Conservation (phyloP, 768 basidiomycete species). For the Leccinum fibrillosum region DNA sequence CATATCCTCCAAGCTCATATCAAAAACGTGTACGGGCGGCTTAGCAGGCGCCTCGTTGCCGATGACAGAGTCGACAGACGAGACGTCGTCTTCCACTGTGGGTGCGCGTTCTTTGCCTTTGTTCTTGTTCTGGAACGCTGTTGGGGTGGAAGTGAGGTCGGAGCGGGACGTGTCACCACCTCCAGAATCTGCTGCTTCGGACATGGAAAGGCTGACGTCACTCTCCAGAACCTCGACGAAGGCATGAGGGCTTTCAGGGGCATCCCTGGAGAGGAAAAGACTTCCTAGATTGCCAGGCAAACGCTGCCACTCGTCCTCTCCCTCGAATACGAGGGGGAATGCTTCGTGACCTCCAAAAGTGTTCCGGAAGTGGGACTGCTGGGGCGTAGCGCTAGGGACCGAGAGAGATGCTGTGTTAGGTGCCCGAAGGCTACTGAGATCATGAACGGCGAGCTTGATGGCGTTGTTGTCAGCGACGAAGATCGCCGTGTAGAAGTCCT, state of each 20-base stretch:
- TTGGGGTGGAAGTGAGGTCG: constrained; percentile 17
- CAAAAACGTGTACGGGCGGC: constrained; percentile 59
- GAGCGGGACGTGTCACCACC: constrained; percentile 32
- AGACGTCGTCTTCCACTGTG: constrained; percentile 32
- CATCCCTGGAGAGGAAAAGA: constrained; percentile 35
- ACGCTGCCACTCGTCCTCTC: constrained; percentile 65
- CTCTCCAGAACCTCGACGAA: constrained; percentile 58
- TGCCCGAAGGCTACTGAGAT: constrained; percentile 43
- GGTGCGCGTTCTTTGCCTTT: constrained; percentile 40
- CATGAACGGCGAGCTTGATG: constrained; percentile 62
- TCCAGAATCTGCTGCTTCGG: constrained; percentile 30
- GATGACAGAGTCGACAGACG: constrained; percentile 42
- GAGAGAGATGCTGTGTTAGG: constrained; percentile 30
- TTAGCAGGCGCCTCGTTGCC: constrained; percentile 47
- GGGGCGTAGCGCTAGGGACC: constrained; percentile 32
- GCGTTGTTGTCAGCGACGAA: constrained; percentile 18
- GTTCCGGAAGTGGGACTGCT: constrained; percentile 48
- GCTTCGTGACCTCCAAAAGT: constrained; percentile 53
- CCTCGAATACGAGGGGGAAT: constrained; percentile 43
- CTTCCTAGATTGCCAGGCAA: constrained; percentile 43
- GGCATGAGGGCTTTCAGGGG: constrained; percentile 51
- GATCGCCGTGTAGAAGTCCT: constrained; percentile 56
- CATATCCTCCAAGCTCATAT: constrained; percentile 33
- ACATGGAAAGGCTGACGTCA: constrained; percentile 34
- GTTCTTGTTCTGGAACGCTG: constrained; percentile 39